Percentiles rank a stretch among this genome's conserved stretches.
Evolutionary conservation across 2,329 filamentous ascomycete genomes (phyloP).

Genomic region (Trichoderma lentiforme): DNA sequence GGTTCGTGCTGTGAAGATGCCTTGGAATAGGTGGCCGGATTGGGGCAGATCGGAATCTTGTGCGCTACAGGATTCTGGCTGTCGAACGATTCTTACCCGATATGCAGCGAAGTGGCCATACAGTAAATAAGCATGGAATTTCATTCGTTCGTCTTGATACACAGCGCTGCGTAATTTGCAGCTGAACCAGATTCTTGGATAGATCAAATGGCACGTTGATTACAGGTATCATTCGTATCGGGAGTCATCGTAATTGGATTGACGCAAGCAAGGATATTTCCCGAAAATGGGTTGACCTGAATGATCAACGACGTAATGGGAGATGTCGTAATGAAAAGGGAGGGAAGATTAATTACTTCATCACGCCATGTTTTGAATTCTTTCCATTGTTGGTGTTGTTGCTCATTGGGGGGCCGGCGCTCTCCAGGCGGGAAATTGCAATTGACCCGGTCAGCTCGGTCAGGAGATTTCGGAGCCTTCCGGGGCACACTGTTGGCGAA

Average conservation of each 20-base stretch:
- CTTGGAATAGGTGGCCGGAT: background rate
- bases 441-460: background rate
- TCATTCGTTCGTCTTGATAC: background rate
- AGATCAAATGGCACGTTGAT: background rate
- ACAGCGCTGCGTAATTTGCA: background rate
- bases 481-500: background rate
- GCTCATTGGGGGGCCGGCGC: background rate
- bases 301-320: background rate
- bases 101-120: background rate
- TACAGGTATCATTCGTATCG: background rate
- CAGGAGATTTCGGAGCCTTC: background rate
- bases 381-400: background rate
- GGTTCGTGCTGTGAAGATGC: background rate
- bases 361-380: background rate
- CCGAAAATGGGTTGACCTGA: background rate
- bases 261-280: background rate
- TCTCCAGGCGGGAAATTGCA: background rate
- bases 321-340: background rate
- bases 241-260: background rate
- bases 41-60: background rate
- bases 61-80: background rate
- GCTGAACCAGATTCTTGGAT: background rate
- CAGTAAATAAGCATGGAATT: background rate
- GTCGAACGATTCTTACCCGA: background rate
- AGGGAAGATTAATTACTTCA: fast-evolving